These are phyloP conservation scores for Liriodendron chinense DNA, from an alignment of 164 flowering plant genomes.

Conservation along the genomic window DNA sequence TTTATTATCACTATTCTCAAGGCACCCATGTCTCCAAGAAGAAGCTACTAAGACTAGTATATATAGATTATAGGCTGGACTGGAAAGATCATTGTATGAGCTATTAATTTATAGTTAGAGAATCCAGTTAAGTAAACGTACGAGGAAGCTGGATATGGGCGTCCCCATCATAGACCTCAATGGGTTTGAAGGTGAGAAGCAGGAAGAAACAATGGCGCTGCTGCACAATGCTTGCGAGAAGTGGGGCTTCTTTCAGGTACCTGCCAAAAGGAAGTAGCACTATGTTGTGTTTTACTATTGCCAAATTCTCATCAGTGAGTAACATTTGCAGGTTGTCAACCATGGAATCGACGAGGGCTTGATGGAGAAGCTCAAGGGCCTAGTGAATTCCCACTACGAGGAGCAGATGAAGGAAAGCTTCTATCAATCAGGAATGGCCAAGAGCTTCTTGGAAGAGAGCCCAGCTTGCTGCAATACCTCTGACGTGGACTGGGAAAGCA, in stretches of 20 bases:
- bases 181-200: conserved; percentile 42
- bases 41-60: not conserved
- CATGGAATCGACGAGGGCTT: conserved; percentile 57
- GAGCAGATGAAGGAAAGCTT: conserved; percentile 47
- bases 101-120: not conserved
- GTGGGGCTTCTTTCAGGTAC: conserved; percentile 76
- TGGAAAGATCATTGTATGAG: not conserved
- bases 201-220: conserved; percentile 49
- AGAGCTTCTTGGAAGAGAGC: conserved; percentile 20
- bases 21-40: not conserved
- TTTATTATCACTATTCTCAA: not conserved
- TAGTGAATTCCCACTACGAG: conserved; percentile 57
- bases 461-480: not conserved
- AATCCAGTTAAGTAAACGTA: not conserved
- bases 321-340: conserved; percentile 53
- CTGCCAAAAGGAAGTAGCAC: not conserved
- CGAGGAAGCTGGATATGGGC: conserved; percentile 31
- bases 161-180: conserved; percentile 57
- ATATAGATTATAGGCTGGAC: not conserved
- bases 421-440: conserved; percentile 48
- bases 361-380: conserved; percentile 61
- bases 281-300: not conserved
- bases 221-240: conserved; percentile 71
- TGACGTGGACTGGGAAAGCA: conserved; percentile 32
- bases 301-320: not conserved